Base-by-base conservation (phyloP, 768 basidiomycete species). In the Lactarius hatsudake region DNA sequence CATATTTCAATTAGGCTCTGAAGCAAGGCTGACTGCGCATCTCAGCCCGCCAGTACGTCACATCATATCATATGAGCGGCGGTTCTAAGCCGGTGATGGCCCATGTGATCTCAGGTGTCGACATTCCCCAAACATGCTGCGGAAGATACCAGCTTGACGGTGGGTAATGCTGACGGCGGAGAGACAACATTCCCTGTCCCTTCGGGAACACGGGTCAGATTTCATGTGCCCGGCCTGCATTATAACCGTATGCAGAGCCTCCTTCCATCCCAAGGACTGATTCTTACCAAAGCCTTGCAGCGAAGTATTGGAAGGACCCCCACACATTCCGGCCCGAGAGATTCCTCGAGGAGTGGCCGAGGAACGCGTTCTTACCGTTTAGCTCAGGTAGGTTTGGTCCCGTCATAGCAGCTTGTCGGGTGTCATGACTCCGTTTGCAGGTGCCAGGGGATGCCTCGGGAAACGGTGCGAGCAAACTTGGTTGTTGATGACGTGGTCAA, bases 301-400 rank as follows among this genome's bases (percentile, higher is more conserved):
- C 85, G 38, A 79, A 79, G 36, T 85, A 85, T 71, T 87, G 86
- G 85, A 74, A 81, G 59, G 79, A 86, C 55, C 85, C 86, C 4
- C 69, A 81, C 30, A 70, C 70, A 10, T 87, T 85, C 74, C 78
- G 77, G 20, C 79, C 79, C 4, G 73, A 74, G 42, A 70, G 79
- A 30, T 79, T 79, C 67, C 62, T 78, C 1, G 71, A 71, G 32
- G 74, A 74, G 56, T 79, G 74, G 72, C 68, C 74, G n/a, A 71
- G 68, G 62, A 74, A 78, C 54, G 78, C 78, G 0, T 78, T 77
- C 62, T 17, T 76, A 13, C 74, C 78, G 1, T 78, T 78, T 59
- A 72, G 73, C 30, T 60, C 53, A n/a, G 74, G 74, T 71, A 48
- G 26, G 40, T 38, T 7, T 40, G 3, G 10, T 7, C 15, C n/a